phyloP scores from a whole-genome alignment of 2,329 filamentous ascomycete species.

The Pseudopithomyces chartarum region DNA sequence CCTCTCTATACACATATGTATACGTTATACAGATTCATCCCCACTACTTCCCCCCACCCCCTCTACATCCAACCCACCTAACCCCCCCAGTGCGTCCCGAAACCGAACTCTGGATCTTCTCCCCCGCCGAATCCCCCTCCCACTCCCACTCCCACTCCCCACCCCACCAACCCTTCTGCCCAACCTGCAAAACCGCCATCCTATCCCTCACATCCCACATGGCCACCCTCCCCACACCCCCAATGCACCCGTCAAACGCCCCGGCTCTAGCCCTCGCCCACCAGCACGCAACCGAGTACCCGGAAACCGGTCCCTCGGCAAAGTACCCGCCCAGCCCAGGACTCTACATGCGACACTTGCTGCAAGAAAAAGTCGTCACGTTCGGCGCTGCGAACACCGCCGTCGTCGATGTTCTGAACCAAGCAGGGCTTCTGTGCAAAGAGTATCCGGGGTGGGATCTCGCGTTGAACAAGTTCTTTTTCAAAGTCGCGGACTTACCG shows the following conservation, averaged over 20 bases:
- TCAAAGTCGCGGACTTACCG: slow-evolving; percentile 55
- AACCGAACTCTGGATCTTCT: slow-evolving; percentile 69
- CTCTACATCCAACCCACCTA: no score
- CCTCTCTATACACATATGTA: no score
- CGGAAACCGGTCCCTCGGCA: slow-evolving; percentile 23
- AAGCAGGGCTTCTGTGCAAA: slow-evolving; percentile 26
- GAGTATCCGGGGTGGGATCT: slow-evolving; percentile 38
- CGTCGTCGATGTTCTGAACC: slow-evolving; percentile 27
- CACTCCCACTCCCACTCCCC: no score
- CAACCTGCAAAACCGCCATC: slow-evolving; percentile 35
- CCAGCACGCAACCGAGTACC: slow-evolving; percentile 33
- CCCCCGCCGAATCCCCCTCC: slow-evolving; percentile 28
- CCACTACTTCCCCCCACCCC: no score
- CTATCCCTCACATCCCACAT: slow-evolving; percentile 35
- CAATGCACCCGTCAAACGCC: slow-evolving; percentile 31
- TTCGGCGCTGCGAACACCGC: slow-evolving; percentile 50
- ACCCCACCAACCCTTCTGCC: no score
- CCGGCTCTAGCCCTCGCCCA: slow-evolving; percentile 32
- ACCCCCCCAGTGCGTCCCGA: slow-evolving; percentile 54
- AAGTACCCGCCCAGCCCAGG: slow-evolving; percentile 24
- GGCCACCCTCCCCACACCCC: slow-evolving; percentile 30
- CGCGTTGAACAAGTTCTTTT: slow-evolving; percentile 62
- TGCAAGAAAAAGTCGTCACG: slow-evolving; percentile 47
- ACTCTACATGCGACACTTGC: slow-evolving; percentile 38
- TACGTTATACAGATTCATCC: no score